phyloP scores from a whole-genome alignment of 331 rosid genomes.

The Cucumis variabilis region DNA sequence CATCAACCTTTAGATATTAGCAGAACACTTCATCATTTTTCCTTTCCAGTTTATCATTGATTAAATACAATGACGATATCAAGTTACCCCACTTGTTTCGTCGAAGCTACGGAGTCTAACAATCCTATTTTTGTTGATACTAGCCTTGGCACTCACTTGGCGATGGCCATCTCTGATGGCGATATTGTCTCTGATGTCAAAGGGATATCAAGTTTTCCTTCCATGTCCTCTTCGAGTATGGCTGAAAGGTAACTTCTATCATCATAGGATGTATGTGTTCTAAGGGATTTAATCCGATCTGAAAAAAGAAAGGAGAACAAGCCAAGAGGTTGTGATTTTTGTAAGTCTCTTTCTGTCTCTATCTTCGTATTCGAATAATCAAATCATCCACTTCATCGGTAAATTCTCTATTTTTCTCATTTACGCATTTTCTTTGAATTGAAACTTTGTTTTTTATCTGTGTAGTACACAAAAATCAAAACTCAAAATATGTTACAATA shows the following conservation, averaged over 20 bases:
- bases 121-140: slow-evolving; percentile 66
- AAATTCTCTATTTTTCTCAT: not conserved
- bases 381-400: not conserved
- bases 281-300: no score
- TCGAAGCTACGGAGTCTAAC: not conserved
- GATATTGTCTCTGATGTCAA: slow-evolving; percentile 50
- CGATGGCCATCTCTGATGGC: slow-evolving; percentile 46
- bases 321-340: no score
- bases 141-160: slow-evolving; percentile 74
- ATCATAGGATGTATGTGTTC: no score
- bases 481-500: not conserved
- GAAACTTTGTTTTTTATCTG: not conserved
- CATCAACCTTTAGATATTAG: not conserved
- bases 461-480: not conserved
- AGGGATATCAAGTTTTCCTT: no score
- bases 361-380: not conserved
- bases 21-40: not conserved
- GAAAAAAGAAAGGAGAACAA: no score
- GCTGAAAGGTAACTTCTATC: no score
- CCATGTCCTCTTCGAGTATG: no score
- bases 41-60: not conserved
- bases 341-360: no score
- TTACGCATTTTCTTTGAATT: not conserved
- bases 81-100: not conserved
- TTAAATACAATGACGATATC: not conserved